Evolutionary conservation across 169 alveolate species (phyloP).

Genomic region (Babesia bigemina): DNA sequence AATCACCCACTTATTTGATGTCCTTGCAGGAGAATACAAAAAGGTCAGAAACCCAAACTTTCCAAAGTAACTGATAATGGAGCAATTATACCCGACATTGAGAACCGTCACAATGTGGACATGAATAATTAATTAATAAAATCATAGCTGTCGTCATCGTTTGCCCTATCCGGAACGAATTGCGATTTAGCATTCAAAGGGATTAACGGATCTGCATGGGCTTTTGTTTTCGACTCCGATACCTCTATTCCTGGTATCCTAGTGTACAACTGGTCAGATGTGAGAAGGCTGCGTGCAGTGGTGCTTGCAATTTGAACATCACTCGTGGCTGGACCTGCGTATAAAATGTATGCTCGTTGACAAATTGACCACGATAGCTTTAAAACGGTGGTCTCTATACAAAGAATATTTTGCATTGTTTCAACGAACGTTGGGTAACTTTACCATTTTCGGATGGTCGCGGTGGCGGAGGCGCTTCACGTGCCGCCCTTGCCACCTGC

Average conservation of each 20-base stretch:
- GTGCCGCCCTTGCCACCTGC: conserved; percentile 55
- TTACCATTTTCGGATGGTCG: conserved; percentile 8
- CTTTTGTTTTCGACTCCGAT: conserved; percentile 38
- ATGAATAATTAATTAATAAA: conserved; percentile 9
- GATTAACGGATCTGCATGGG: conserved; percentile 46
- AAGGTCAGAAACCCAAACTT: conserved; percentile 29
- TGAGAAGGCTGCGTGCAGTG: conserved; percentile 56
- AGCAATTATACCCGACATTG: neutral
- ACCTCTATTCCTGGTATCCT: conserved; percentile 77
- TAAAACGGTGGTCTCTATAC: too few relatives aligned
- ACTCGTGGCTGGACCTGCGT: neutral
- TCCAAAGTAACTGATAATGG: conserved; percentile 15
- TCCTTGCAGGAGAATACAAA: conserved; percentile 13
- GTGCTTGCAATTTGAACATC: conserved; percentile 4
- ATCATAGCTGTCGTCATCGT: conserved; percentile 35
- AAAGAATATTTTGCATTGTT: too few relatives aligned
- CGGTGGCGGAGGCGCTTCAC: conserved; percentile 41
- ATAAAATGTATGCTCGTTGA: neutral
- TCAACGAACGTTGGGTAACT: neutral
- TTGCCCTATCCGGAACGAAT: conserved; percentile 48
- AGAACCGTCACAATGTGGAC: neutral
- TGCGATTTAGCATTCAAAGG: conserved; percentile 66
- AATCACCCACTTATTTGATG: neutral
- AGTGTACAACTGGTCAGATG: conserved; percentile 72
- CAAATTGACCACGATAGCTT: too few relatives aligned